Evolutionary conservation across 2,329 filamentous ascomycete species (phyloP).

Genomic region (Phaeosphaeria sp.): DNA sequence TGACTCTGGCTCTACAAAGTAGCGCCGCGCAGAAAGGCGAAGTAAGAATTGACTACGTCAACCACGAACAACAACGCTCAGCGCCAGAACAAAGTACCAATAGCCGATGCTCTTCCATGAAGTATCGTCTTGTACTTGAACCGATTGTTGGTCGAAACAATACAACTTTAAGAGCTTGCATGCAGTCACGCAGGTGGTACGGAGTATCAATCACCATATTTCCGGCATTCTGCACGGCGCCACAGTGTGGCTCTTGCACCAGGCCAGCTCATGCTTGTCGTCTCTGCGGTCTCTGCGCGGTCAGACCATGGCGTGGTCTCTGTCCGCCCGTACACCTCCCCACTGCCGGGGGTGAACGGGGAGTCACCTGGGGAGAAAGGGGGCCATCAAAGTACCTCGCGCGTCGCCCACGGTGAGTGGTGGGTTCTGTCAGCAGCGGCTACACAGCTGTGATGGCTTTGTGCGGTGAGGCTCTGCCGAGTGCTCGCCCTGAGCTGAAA

Average conservation of each 20-base stretch:
- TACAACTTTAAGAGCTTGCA: too few species aligned
- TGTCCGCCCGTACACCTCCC: background rate
- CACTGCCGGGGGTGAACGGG: slow-evolving; percentile 8
- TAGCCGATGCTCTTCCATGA: too few species aligned
- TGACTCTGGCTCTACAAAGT: slow-evolving; percentile 8
- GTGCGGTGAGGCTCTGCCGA: slow-evolving; percentile 8
- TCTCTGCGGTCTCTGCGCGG: background rate
- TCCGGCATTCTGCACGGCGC: too few species aligned
- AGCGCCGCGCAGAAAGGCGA: too few species aligned
- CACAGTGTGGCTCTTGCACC: background rate
- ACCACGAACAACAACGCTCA: too few species aligned
- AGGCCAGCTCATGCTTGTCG: background rate
- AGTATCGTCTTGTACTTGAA: too few species aligned
- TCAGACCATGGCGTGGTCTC: background rate
- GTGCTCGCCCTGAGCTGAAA: slow-evolving; percentile 10
- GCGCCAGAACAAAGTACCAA: too few species aligned
- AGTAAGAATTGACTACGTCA: too few species aligned
- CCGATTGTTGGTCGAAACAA: too few species aligned
- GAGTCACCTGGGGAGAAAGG: slow-evolving; percentile 9
- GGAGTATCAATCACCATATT: too few species aligned
- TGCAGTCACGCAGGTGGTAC: too few species aligned
- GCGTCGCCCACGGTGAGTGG: slow-evolving; percentile 3
- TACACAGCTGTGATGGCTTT: slow-evolving; percentile 9
- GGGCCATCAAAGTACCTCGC: background rate
- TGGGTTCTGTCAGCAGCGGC: slow-evolving; percentile 9